Evolutionary conservation across 331 rosid genomes (phyloP), one percentile per base, ranked within the genome.

Genomic region (Pyrus hybrid): DNA sequence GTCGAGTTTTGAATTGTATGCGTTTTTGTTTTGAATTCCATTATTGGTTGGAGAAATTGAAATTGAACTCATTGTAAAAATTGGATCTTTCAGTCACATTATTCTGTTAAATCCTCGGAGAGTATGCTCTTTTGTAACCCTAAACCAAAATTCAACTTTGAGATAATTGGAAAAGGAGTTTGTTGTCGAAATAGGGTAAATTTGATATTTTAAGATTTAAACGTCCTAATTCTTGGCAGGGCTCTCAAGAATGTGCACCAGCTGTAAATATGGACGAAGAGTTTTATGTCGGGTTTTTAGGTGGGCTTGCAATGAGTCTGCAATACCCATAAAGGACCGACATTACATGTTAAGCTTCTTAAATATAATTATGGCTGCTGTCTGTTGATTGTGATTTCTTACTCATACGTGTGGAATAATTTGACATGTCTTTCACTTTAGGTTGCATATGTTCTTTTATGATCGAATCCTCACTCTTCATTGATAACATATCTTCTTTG

Each of bases 171-270:
- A 71, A 54, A 54, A 71, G 26, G 47, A 22, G 49, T 53, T 32
- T 16, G 8, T 25, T 17, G 35, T 29, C 20, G 11, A 49, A 26
- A 56, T 6, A 49, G 21, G 76, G 30, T 30, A 2, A 28, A 71
- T 11, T 71, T 29, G 41, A 20, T 8, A 17, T 30, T 54, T 29
- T 25, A 8, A 30, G 51, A 22, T 54, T 56, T 37, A 29, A 26
- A 41, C 88, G 97, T 91, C 92, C 97, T 87, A 89, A 91, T 91
- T 87, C 97, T 89, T 91, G 92, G 89, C 77, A 84, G 91, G 90
- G 25, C 88, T 75, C 89, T 84, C 54, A 87, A 57, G 86, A 76
- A 84, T 78, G 89, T 86, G 93, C 76, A 71, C 85, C 85, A 85
- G 92, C 88, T 86, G 91, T 88, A 91, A 91, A 87, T 91, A 87